These are phyloP conservation scores for Cryphonectria naterciae DNA, from an alignment of 2,329 filamentous ascomycete species.

Conservation along the genomic window DNA sequence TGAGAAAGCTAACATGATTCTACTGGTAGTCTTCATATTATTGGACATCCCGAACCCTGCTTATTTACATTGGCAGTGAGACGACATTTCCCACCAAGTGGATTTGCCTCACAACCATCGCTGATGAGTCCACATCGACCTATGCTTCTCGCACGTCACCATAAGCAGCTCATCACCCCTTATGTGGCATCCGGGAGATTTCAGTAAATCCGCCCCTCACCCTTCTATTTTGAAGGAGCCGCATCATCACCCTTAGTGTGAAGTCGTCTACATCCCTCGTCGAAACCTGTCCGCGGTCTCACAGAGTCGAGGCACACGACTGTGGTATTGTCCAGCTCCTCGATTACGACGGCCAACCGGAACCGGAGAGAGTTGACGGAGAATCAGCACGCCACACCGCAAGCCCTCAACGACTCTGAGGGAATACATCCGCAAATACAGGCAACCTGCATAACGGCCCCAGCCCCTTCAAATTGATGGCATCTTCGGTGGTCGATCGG, in stretches of 20 bases:
- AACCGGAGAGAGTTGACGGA: not conserved
- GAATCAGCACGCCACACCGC: not conserved
- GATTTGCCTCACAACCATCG: not conserved
- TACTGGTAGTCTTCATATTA: not conserved
- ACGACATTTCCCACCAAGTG: not conserved
- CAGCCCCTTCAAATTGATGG: slow-evolving; percentile 62
- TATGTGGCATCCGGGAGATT: slow-evolving; percentile 24
- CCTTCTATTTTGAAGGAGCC: slow-evolving; percentile 20
- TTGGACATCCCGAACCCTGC: not conserved
- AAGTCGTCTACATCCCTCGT: not conserved
- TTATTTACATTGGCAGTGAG: not conserved
- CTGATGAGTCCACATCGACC: not conserved
- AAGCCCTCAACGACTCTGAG: not conserved
- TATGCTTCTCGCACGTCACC: slow-evolving; percentile 9
- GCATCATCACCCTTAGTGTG: slow-evolving; percentile 12
- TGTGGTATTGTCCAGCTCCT: not conserved
- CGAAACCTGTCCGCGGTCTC: not conserved
- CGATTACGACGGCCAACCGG: not conserved
- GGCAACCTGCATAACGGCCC: slow-evolving; percentile 1
- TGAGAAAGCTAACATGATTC: not conserved
- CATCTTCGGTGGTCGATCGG: slow-evolving; percentile 94
- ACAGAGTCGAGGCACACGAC: not conserved
- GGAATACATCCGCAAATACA: not conserved
- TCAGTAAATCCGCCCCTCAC: slow-evolving; percentile 15
- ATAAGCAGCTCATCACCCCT: slow-evolving; percentile 24